Evolutionary conservation across 805 yeast genomes (phyloP).

Genomic region (Sungouiella thailandica): DNA sequence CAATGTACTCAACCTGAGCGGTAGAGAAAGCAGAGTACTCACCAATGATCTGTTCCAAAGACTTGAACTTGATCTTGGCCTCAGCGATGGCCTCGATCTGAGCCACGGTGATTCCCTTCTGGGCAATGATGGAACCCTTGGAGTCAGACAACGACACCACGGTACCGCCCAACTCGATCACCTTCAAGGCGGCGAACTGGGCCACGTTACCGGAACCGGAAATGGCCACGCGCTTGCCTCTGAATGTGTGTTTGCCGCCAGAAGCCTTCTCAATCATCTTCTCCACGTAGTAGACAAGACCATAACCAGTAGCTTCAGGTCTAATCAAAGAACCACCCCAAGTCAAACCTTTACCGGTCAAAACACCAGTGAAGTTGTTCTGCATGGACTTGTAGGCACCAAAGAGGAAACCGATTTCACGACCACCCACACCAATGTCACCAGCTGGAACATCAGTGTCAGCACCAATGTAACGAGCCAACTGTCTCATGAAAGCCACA

Average conservation of each 20-base stretch:
- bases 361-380: conserved; percentile 94
- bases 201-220: conserved; percentile 99
- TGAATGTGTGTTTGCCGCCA: conserved; percentile 80
- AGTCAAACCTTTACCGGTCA: conserved; percentile 94
- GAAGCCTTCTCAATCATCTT: conserved; percentile 95
- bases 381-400: conserved; percentile 93
- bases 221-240: conserved; percentile 91
- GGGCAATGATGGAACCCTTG: conserved; percentile 78
- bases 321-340: conserved; percentile 99
- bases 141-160: conserved; percentile 95
- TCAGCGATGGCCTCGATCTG: conserved; percentile 71
- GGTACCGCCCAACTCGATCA: conserved; percentile 92
- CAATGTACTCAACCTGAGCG: conserved; percentile 67
- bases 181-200: conserved; percentile 97
- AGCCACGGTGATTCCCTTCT: conserved; percentile 76
- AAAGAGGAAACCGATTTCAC: conserved; percentile 89
- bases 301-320: conserved; percentile 99
- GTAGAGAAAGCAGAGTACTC: conserved; percentile 52
- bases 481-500: conserved; percentile 91
- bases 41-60: conserved; percentile 63
- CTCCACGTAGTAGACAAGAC: conserved; percentile 93
- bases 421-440: conserved; percentile 97
- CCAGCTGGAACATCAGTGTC: conserved; percentile 99
- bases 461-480: conserved; percentile 93
- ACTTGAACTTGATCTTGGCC: conserved; percentile 75